Percentiles rank a stretch among this genome's conserved stretches.
Conservation (phyloP, 805 yeast genomes). For the Schwanniomyces vanrijiae region DNA sequence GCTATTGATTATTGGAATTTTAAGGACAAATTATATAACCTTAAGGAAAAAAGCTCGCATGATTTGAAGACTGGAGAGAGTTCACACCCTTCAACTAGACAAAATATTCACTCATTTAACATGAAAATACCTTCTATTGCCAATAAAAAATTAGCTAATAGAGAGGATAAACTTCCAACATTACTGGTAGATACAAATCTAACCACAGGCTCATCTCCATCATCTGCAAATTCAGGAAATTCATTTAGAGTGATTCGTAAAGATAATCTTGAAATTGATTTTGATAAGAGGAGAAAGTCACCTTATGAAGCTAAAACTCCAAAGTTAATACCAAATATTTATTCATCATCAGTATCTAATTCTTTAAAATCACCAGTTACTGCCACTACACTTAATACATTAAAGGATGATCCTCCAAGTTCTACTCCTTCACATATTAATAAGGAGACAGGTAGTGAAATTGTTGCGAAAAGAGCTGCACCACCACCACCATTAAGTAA, state of each 20-base stretch:
- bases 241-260: slow-evolving; percentile 69
- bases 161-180: slow-evolving; percentile 9
- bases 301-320: slow-evolving; percentile 59
- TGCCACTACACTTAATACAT: slow-evolving; percentile 32
- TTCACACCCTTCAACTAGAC: not conserved
- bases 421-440: not conserved
- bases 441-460: slow-evolving; percentile 18
- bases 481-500: slow-evolving; percentile 61
- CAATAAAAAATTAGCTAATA: slow-evolving; percentile 6
- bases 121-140: slow-evolving; percentile 14
- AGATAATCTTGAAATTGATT: slow-evolving; percentile 73
- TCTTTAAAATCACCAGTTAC: slow-evolving; percentile 31
- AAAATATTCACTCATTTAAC: slow-evolving; percentile 9
- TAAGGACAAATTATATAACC: slow-evolving; percentile 31
- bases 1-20: slow-evolving; percentile 57
- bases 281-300: slow-evolving; percentile 74
- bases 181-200: slow-evolving; percentile 16
- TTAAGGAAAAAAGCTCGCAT: slow-evolving; percentile 12
- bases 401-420: slow-evolving; percentile 19
- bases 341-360: slow-evolving; percentile 31
- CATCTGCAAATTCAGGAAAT: slow-evolving; percentile 15
- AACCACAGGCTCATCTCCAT: slow-evolving; percentile 2
- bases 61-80: slow-evolving; percentile 1
- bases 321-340: slow-evolving; percentile 34
- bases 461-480: slow-evolving; percentile 70